A percentile compares a stretch with the other conserved stretches of the same genome.
These are phyloP conservation scores for Boletus sp. DNA, from an alignment of 1,284 basidiomycete genomes.

Conservation along the genomic window DNA sequence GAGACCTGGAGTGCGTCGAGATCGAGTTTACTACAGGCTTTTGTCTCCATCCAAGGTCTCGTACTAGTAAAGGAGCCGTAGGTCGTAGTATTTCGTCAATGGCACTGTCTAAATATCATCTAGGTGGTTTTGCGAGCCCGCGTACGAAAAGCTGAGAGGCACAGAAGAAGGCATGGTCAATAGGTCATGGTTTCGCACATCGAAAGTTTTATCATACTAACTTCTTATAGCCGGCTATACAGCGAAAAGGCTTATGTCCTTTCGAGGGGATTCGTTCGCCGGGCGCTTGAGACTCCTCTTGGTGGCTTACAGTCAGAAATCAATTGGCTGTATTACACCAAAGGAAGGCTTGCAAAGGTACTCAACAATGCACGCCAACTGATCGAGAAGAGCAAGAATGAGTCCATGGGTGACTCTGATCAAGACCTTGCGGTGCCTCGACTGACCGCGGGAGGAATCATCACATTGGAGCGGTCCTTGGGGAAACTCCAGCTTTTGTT, in stretches of 20 bases:
- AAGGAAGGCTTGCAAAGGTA: constrained; percentile 64
- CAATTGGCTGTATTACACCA: constrained; percentile 67
- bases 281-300: constrained; percentile 76
- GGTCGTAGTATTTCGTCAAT: constrained; percentile 28
- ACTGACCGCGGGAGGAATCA: constrained; percentile 76
- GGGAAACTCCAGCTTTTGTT: constrained; percentile 44
- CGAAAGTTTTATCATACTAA: constrained; percentile 3
- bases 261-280: constrained; percentile 82
- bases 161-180: constrained; percentile 88
- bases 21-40: constrained; percentile 85
- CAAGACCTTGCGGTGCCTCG: constrained; percentile 69
- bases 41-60: constrained; percentile 91
- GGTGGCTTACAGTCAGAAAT: constrained; percentile 73
- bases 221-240: constrained; percentile 62
- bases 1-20: constrained; percentile 81
- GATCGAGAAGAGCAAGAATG: constrained; percentile 61
- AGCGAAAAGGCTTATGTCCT: constrained; percentile 92
- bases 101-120: constrained; percentile 2
- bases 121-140: constrained; percentile 90
- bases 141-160: constrained; percentile 84
- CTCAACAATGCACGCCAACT: constrained; percentile 60
- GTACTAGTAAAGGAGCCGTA: constrained; percentile 90
- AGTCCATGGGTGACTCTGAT: constrained; percentile 38
- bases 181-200: constrained; percentile 40
- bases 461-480: constrained; percentile 73